Percentiles rank a stretch among this genome's conserved stretches.
Conservation (phyloP, 805 yeast genomes). For the Blastobotrys chiropterorum region DNA sequence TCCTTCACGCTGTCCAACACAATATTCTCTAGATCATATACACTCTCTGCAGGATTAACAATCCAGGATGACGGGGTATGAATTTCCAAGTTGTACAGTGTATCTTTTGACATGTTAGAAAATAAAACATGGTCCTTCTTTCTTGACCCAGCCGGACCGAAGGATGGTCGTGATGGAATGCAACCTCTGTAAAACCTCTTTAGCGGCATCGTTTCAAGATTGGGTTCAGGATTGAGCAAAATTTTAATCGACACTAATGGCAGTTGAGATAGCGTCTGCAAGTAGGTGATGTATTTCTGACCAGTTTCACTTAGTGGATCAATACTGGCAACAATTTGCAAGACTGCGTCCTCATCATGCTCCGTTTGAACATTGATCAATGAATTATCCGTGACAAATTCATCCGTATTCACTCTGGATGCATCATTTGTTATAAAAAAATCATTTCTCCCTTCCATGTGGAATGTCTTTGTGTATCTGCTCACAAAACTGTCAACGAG, state of each 20-base stretch:
- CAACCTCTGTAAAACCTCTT: constrained; percentile 54
- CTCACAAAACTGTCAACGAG: constrained; percentile 15
- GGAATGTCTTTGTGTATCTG: constrained; percentile 16
- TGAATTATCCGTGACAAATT: constrained; percentile 25
- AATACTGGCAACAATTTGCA: constrained; percentile 54
- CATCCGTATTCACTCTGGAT: constrained; percentile 22
- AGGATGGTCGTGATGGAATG: constrained; percentile 32
- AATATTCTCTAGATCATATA: constrained; percentile 60
- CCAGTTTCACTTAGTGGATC: constrained; percentile 71
- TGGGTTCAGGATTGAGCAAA: constrained; percentile 50
- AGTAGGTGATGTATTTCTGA: constrained; percentile 52
- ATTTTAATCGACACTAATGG: constrained; percentile 50
- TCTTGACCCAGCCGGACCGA: constrained; percentile 26
- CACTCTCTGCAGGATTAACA: constrained; percentile 45
- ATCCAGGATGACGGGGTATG: constrained; percentile 66
- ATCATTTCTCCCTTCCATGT: constrained; percentile 5
- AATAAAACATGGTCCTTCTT: constrained; percentile 34
- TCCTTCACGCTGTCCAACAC: constrained; percentile 34
- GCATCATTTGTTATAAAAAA: constrained; percentile 9
- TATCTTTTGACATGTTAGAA: constrained; percentile 44
- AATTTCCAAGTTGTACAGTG: constrained; percentile 48
- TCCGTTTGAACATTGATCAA: constrained; percentile 39
- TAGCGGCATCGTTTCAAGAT: constrained; percentile 39
- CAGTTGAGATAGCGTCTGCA: constrained; percentile 35
- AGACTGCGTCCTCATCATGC: constrained; percentile 27